Base-by-base conservation (phyloP, 441 rosid genomes). In the Raphanus hybrid region DNA sequence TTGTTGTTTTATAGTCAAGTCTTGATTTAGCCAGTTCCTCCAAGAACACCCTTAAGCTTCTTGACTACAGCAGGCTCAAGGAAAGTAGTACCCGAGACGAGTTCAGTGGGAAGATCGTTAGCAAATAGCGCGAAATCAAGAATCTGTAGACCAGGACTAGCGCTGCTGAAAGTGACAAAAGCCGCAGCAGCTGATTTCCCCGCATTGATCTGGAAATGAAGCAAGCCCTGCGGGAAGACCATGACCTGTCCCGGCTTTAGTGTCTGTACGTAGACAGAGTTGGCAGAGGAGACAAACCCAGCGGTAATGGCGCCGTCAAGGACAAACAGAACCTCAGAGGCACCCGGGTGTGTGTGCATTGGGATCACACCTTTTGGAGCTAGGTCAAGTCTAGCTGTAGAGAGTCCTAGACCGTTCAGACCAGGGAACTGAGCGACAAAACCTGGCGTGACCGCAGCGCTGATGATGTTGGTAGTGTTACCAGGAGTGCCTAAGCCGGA, bases 271-370 rank as follows among this genome's bases (percentile, higher is more conserved):
- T 85, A 92, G 7, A 86, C 94, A n/a, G 16, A 32, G 57, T 86
- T 90, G 0, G 88, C 87, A 0, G 90, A 85, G 18, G 94, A 87
- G 58, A 92, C 75, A 77, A 94, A 94, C 0, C 98, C 97, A 0
- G 98, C 93, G 15, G 79, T 75, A 18, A 91, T 89, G n/a, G 76
- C 11, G 11, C 97, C 98, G 0, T 50, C 41, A 8, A 85, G n/a
- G 1, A 92, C 95, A 11, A 52, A 12, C 0, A 93, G 85, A 55
- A 86, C 64, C 81, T 93, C 96, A 4, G 96, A 84, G 26, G 78
- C 97, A 5, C 87, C 90, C 3, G 94, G 96, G 75, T 92, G 98
- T 50, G 96, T 89, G 82, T 93, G 98, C 84, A 92, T 73, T 48
- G 96, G 98, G 67, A 92, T 37, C 6, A 90, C 93, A 7, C 98